These are phyloP conservation scores for Pseudozyma pruni DNA, from an alignment of 1,284 basidiomycete species.

Conservation along the genomic window DNA sequence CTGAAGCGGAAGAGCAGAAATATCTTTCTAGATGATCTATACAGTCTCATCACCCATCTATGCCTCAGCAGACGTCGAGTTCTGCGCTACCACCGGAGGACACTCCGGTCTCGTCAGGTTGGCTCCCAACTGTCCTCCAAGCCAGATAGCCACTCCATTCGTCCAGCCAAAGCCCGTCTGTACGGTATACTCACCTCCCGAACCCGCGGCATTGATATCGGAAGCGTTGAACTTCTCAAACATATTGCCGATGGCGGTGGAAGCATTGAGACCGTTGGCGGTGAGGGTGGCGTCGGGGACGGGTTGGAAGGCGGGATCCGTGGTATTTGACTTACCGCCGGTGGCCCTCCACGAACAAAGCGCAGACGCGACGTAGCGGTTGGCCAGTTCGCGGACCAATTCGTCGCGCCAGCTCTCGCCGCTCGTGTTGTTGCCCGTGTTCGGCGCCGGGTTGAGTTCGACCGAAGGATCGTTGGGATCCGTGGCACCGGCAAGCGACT, in stretches of 20 bases:
- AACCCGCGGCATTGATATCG: constrained; percentile 84
- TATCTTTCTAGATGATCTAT: no score
- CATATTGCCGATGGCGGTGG: constrained; percentile 64
- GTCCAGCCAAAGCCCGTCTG: constrained; percentile 70
- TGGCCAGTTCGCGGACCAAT: constrained; percentile 79
- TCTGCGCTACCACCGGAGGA: constrained; percentile 27
- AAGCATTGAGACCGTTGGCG: constrained; percentile 56
- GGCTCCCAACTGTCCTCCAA: constrained; percentile 45
- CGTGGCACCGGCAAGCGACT: constrained; percentile 72
- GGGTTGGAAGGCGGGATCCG: constrained; percentile 73
- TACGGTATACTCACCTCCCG: constrained; percentile 78
- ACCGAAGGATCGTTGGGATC: constrained; percentile 66
- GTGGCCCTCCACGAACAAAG: constrained; percentile 85
- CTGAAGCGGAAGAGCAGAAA: no score
- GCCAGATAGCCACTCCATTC: constrained; percentile 46
- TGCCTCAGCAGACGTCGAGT: constrained; percentile 5
- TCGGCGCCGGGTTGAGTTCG: constrained; percentile 72
- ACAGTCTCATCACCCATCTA: constrained; percentile 3
- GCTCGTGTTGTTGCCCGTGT: constrained; percentile 75
- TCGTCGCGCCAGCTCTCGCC: constrained; percentile 77
- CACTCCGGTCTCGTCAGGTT: constrained; percentile 41
- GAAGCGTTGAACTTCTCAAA: constrained; percentile 79
- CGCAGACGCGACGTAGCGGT: constrained; percentile 82
- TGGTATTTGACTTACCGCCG: constrained; percentile 78
- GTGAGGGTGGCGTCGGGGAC: constrained; percentile 24